These are phyloP conservation scores for Pelagophyceae sp. DNA, from an alignment of 352 stramenopile species.

Conservation along the genomic window DNA sequence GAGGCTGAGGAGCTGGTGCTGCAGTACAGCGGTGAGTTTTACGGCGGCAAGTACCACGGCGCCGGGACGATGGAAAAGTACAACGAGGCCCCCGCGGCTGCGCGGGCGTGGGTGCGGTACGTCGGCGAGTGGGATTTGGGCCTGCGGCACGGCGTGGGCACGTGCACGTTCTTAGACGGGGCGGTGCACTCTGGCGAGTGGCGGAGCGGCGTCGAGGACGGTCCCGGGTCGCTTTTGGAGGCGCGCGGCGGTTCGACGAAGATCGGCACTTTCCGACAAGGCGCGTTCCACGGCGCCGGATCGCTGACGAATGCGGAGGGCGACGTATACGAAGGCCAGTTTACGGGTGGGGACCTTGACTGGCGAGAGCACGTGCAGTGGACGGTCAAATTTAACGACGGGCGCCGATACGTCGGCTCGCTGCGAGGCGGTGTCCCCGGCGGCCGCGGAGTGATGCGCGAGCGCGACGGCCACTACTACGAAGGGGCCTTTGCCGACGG, in stretches of 20 bases:
- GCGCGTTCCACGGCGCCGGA: neutral
- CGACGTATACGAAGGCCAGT: conserved; percentile 1
- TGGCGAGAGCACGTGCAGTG: neutral
- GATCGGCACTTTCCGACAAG: neutral
- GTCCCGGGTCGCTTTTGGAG: neutral
- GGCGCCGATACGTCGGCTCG: neutral
- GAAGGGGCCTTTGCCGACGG: neutral
- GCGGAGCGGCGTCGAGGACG: neutral
- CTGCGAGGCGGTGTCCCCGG: neutral
- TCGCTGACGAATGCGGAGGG: neutral
- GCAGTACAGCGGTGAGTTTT: neutral
- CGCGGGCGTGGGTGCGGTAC: neutral
- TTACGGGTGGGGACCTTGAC: neutral
- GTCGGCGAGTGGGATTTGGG: neutral
- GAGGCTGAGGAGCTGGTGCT: too few species aligned
- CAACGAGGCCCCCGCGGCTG: neutral
- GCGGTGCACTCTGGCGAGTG: neutral
- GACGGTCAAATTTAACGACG: neutral
- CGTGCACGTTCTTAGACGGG: neutral
- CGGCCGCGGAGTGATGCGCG: neutral
- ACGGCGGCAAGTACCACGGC: neutral
- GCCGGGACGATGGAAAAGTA: neutral
- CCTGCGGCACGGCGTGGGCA: neutral
- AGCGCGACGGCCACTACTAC: neutral
- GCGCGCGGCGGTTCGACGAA: neutral